Base-by-base conservation (phyloP, 805 yeast genomes). In the Wickerhamomyces canadensis region DNA sequence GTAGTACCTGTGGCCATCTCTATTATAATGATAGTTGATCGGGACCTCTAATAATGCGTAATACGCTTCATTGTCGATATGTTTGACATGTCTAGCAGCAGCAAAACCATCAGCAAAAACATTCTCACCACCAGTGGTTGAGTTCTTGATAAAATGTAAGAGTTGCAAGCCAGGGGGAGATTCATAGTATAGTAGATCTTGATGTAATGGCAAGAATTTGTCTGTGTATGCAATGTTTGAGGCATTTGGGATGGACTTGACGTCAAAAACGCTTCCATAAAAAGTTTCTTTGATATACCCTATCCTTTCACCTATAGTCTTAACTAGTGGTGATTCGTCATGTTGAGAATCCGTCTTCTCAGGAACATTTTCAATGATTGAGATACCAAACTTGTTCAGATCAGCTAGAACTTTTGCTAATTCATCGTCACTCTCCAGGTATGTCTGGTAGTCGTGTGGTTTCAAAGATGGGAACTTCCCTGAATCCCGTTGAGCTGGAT, bases 151-250 rank as follows among this genome's bases (percentile, higher is more conserved):
- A 36, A 74, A 68, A 48, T 84, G 93, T 31, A 84, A 64, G 27
- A 81, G 55, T 56, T 84, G 89, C 31, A 84, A 60, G 1, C 91
- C 91, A 2, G 94, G 94, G 3, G 89, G 89, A 10, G 87, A 76
- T 54, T 84, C 89, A 52, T 82, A 78, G 60, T 83, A 84, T 32
- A 78, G 66, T 19, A 84, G 65, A 51, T 84, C 93, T 82, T 81
- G 84, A 49, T 84, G 94, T 34, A 84, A 64, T 3, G 88, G 88
- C 28, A 84, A 65, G 47, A 73, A 73, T 8, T 67, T 68, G 34
- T 70, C 66, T 5, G 93, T 79, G 51, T 80, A 75, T 5, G 89
- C 89, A 35, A 84, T 78, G 47, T 84, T 81, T 38, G 70, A 74
- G 11, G 88, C 82, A 37, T 67, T 64, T 4, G 71, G 67, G 4